Percentiles rank a stretch among this genome's conserved stretches.
phyloP scores from a whole-genome alignment of 768 basidiomycete species.

The Suillus decipiens region DNA sequence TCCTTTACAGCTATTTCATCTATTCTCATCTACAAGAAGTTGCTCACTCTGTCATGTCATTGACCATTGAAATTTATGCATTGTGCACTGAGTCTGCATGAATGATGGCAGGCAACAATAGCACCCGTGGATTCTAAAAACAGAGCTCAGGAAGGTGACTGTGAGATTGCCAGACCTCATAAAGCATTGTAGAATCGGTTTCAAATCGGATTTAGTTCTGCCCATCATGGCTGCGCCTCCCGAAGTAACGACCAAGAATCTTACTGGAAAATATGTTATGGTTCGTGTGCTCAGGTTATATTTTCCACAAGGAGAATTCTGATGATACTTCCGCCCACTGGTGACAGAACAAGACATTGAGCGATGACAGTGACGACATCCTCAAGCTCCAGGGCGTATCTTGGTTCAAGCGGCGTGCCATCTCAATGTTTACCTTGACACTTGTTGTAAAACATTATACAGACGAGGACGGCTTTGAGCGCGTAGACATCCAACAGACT shows the following conservation, averaged over 20 bases:
- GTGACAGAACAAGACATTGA: conserved; percentile 66
- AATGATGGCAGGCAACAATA: not conserved
- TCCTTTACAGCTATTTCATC: not conserved
- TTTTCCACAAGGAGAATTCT: not conserved
- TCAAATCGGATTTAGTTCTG: conserved; percentile 4
- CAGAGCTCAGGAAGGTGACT: not conserved
- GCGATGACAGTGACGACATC: conserved; percentile 62
- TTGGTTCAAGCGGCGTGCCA: conserved; percentile 70
- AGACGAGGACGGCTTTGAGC: conserved; percentile 59
- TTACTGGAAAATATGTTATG: conserved; percentile 65
- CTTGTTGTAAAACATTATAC: conserved; percentile 66
- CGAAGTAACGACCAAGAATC: conserved; percentile 56
- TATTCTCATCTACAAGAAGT: not conserved
- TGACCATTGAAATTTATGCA: not conserved
- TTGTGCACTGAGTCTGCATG: not conserved
- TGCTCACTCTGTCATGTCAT: not conserved
- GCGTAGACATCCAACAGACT: conserved; percentile 66
- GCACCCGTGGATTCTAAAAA: not conserved
- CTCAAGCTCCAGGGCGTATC: conserved; percentile 70
- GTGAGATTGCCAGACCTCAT: not conserved
- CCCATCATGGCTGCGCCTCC: conserved; percentile 64
- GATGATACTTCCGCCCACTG: conserved; percentile 8
- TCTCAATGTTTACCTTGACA: conserved; percentile 56
- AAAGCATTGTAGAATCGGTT: not conserved
- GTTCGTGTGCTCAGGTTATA: conserved; percentile 36